Evolutionary conservation across 2,329 filamentous ascomycete genomes (phyloP).

Genomic region (Diaporthe vaccinii): DNA sequence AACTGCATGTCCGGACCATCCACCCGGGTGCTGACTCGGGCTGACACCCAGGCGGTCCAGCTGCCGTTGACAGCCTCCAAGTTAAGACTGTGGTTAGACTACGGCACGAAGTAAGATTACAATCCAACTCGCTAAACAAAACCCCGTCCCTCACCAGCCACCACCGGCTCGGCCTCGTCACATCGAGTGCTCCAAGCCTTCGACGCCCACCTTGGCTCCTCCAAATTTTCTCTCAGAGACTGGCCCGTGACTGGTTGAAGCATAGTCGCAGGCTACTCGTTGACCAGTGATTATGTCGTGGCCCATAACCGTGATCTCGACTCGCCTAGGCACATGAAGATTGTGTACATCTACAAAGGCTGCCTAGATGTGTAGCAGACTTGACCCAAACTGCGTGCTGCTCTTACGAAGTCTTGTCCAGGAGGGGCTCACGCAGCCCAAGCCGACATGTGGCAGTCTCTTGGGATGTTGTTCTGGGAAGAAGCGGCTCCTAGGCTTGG

Average conservation of each 20-base stretch:
- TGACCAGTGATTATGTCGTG: neutral
- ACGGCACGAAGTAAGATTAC: neutral
- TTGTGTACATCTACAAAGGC: neutral
- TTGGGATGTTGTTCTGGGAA: too few species aligned
- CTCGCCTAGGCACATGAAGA: neutral
- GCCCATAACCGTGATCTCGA: neutral
- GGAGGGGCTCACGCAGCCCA: too few species aligned
- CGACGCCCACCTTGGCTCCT: neutral
- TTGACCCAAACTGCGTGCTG: too few species aligned
- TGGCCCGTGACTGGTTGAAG: too few species aligned
- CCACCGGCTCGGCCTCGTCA: neutral
- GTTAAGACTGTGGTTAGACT: neutral
- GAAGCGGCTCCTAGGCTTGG: neutral
- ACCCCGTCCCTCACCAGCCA: neutral
- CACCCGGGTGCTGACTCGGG: slow-evolving; percentile 21
- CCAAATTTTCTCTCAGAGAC: neutral
- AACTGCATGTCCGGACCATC: slow-evolving; percentile 23
- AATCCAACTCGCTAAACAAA: neutral
- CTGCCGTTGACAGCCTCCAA: neutral
- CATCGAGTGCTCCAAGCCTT: neutral
- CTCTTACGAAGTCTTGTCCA: too few species aligned
- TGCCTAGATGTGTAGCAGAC: neutral
- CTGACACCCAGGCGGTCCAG: neutral
- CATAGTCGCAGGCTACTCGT: neutral
- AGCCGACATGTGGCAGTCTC: too few species aligned